Percentiles rank a stretch among this genome's conserved stretches.
phyloP scores from a whole-genome alignment of 2,329 filamentous ascomycete genomes.

The Sporothrix brunneoviolacea region DNA sequence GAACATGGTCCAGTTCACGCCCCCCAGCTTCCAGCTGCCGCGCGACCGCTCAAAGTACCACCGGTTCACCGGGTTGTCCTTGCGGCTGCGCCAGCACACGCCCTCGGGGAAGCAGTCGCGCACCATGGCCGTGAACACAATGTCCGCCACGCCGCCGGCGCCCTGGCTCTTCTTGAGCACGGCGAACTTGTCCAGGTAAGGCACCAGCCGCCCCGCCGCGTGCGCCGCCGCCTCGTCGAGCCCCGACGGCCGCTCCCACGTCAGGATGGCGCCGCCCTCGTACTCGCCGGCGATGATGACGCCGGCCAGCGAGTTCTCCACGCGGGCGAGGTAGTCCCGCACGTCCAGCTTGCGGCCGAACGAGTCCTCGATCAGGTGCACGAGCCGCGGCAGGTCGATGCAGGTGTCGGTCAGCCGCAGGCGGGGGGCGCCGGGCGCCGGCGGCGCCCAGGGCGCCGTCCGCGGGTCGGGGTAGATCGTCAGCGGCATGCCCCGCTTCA shows the following conservation, averaged over 20 bases:
- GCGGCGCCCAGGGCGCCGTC: slow-evolving; percentile 59
- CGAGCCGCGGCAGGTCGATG: slow-evolving; percentile 75
- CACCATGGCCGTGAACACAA: slow-evolving; percentile 95
- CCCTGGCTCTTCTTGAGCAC: slow-evolving; percentile 85
- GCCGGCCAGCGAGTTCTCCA: slow-evolving; percentile 75
- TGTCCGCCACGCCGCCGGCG: slow-evolving; percentile 85
- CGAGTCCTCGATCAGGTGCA: slow-evolving; percentile 87
- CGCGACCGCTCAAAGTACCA: slow-evolving; percentile 95
- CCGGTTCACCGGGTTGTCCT: slow-evolving; percentile 93
- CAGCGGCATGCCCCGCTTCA: slow-evolving; percentile 86
- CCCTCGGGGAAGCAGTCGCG: slow-evolving; percentile 79
- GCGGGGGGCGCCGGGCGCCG: slow-evolving; percentile 49
- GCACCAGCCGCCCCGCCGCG: slow-evolving; percentile 61
- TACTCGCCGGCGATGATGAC: slow-evolving; percentile 95
- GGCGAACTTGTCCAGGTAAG: slow-evolving; percentile 96
- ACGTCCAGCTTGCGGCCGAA: slow-evolving; percentile 82
- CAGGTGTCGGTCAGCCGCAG: slow-evolving; percentile 70
- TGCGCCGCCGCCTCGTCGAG: slow-evolving; percentile 48
- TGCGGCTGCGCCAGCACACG: slow-evolving; percentile 86
- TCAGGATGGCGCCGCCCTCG: slow-evolving; percentile 89
- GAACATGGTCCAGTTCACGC: slow-evolving; percentile 96
- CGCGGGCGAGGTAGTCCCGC: slow-evolving; percentile 72
- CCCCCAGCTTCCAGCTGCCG: slow-evolving; percentile 74
- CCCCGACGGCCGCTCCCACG: slow-evolving; percentile 71
- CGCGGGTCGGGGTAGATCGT: slow-evolving; percentile 72